Percentiles rank a stretch among this genome's conserved stretches.
These are phyloP conservation scores for Pinus taeda DNA, from an alignment of 75 land plant species.

Conservation along the genomic window DNA sequence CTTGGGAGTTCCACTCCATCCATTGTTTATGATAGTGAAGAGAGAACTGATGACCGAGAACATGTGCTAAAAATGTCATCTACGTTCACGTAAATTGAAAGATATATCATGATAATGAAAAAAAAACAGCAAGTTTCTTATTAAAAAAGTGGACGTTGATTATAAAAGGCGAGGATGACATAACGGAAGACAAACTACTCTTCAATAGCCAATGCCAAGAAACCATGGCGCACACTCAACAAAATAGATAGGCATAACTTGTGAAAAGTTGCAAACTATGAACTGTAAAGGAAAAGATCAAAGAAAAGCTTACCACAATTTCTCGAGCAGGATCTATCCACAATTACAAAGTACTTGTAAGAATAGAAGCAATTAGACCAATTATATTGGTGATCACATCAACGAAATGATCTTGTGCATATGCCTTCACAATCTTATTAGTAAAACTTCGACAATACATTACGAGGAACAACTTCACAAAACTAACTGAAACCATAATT, in stretches of 20 bases:
- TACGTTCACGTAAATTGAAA: neutral
- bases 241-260: neutral
- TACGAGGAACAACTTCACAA: constrained; percentile 74
- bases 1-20: no score
- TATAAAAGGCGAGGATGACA: neutral
- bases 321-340: constrained; percentile 45
- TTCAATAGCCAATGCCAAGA: neutral
- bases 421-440: constrained; percentile 89
- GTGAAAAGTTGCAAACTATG: neutral
- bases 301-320: constrained; percentile 18
- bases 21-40: neutral
- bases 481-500: constrained; percentile 82
- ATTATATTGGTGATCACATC: constrained; percentile 93
- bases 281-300: neutral
- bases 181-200: neutral
- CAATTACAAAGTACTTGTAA: constrained; percentile 21
- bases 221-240: neutral
- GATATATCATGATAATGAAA: neutral
- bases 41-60: neutral
- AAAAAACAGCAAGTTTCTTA: neutral
- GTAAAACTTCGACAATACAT: constrained; percentile 74
- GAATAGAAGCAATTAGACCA: constrained; percentile 72
- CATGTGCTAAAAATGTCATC: neutral
- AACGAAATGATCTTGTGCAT: constrained; percentile 90
- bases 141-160: neutral